These are phyloP conservation scores for Peniophora sp. DNA, from an alignment of 1,284 basidiomycete species.

Conservation along the genomic window DNA sequence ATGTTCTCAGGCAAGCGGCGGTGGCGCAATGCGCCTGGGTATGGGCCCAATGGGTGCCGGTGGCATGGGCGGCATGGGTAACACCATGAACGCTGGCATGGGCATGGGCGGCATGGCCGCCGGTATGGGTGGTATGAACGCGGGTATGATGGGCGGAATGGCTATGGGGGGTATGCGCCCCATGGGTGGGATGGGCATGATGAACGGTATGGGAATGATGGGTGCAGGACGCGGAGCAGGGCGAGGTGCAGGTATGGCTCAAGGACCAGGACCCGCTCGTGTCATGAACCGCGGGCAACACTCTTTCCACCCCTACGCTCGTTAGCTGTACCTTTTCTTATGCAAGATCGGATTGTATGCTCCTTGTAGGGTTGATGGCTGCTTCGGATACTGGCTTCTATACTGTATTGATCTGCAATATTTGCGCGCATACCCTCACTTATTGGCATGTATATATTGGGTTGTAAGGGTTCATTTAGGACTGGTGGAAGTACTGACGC, in stretches of 20 bases:
- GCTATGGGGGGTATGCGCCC: constrained; percentile 17
- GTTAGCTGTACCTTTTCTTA: constrained; percentile 23
- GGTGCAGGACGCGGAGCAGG: constrained; percentile 20
- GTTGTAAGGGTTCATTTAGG: no score
- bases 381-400: no score
- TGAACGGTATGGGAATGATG: constrained; percentile 30
- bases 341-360: neutral
- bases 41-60: constrained; percentile 20
- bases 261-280: constrained; percentile 41
- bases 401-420: no score
- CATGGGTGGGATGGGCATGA: constrained; percentile 11
- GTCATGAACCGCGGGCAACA: constrained; percentile 49
- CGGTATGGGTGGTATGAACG: constrained; percentile 20
- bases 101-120: constrained; percentile 22
- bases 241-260: constrained; percentile 26
- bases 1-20: constrained; percentile 10
- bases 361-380: no score
- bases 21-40: constrained; percentile 14
- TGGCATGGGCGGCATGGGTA: constrained; percentile 16
- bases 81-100: constrained; percentile 8
- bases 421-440: no score
- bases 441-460: no score
- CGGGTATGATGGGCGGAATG: constrained; percentile 25
- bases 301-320: constrained; percentile 54
- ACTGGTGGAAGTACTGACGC: no score